Conservation (phyloP, 2,329 filamentous ascomycete genomes). For the Cyanodermella asteris region DNA sequence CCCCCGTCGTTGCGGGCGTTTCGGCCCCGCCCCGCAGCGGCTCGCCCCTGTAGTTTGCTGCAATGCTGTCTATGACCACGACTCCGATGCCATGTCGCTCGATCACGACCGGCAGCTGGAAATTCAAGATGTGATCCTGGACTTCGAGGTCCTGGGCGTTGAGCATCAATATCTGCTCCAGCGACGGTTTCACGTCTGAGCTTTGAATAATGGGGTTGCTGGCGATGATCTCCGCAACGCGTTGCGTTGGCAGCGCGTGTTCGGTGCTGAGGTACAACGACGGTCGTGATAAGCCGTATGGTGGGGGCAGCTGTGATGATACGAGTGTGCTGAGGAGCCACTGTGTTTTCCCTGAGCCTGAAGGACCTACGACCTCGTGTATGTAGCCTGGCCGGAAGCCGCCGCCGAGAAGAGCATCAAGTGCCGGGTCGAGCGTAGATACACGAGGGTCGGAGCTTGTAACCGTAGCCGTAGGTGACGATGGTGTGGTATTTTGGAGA, state of each 20-base stretch:
- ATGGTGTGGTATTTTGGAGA: constrained; percentile 21
- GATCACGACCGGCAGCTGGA: constrained; percentile 74
- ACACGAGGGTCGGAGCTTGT: no score
- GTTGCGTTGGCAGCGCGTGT: constrained; percentile 57
- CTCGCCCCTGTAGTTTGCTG: constrained; percentile 87
- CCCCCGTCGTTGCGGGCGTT: constrained; percentile 7
- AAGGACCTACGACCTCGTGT: constrained; percentile 62
- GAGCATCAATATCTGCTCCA: constrained; percentile 59
- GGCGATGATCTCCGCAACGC: constrained; percentile 57
- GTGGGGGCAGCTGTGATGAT: constrained; percentile 57
- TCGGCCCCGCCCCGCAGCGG: constrained; percentile 25
- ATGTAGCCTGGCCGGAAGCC: constrained; percentile 64
- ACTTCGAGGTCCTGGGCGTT: constrained; percentile 75
- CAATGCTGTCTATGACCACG: constrained; percentile 73
- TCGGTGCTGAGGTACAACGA: constrained; percentile 91
- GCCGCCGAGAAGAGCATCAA: constrained; percentile 54
- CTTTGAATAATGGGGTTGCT: constrained; percentile 38
- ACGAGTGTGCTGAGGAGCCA: constrained; percentile 70
- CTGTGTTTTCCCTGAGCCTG: constrained; percentile 85
- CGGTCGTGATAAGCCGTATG: constrained; percentile 46
- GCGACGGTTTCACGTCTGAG: constrained; percentile 32
- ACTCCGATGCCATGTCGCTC: constrained; percentile 56
- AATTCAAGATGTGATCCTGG: constrained; percentile 85
- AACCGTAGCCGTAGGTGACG: constrained; percentile 51
- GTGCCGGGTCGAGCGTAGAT: constrained; percentile 51